Evolutionary conservation across 1,284 basidiomycete species (phyloP).

Genomic region (Ceraceosorus bombacis): DNA sequence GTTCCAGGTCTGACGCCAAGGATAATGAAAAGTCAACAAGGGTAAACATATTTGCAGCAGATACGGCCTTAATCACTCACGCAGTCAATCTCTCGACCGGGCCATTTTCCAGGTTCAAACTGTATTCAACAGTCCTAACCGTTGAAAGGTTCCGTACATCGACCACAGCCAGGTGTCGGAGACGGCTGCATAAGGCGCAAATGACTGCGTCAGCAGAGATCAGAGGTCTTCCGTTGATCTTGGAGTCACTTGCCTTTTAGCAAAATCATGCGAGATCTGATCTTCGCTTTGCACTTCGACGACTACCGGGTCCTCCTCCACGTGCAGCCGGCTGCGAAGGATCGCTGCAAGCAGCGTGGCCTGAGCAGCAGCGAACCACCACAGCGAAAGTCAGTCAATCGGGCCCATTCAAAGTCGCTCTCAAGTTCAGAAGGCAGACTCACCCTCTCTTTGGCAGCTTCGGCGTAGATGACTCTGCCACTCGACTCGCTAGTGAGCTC

Average conservation of each 20-base stretch:
- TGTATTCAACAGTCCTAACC: background rate
- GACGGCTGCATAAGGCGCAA: conserved; percentile 1
- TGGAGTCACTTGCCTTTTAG: background rate
- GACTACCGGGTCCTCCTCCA: conserved; percentile 19
- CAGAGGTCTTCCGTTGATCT: no score
- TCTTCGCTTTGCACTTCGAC: conserved; percentile 3
- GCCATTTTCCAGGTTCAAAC: conserved; percentile 8
- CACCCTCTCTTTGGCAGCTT: conserved; percentile 26
- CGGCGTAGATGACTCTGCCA: conserved; percentile 31
- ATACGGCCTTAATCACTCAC: background rate
- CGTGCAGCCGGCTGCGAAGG: conserved; percentile 15
- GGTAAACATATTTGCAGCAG: background rate
- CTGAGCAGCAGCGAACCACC: background rate
- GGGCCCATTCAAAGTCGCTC: no score
- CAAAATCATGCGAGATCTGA: background rate
- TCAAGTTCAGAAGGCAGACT: background rate
- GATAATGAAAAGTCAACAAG: background rate
- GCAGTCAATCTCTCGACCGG: background rate
- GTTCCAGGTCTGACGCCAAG: background rate
- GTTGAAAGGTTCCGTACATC: conserved; percentile 12
- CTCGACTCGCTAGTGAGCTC: background rate
- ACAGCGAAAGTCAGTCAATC: background rate
- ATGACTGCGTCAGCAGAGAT: background rate
- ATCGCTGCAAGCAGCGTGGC: conserved; percentile 21
- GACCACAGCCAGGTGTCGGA: background rate